Evolutionary conservation across 495 filamentous ascomycete genomes (phyloP), one percentile per base, ranked within the genome.

Genomic region (Neohortaea acidophila): DNA sequence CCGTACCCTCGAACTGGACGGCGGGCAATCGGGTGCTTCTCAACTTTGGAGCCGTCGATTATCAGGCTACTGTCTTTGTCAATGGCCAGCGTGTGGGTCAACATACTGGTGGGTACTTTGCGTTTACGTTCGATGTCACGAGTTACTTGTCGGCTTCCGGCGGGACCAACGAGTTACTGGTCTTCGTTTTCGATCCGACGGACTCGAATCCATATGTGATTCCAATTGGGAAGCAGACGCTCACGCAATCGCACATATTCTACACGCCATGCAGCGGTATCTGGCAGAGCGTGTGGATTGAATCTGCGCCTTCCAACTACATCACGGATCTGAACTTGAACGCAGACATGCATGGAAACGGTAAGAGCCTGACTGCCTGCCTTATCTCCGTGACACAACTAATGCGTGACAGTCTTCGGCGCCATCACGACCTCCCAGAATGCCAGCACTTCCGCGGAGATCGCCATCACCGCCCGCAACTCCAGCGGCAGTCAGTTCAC

Each of bases 11-110:
- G 0, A 46, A 51, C 27, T 79, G 70, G 65, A 28, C 42, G 0
- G 44, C 57, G 7, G 32, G 33, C 1, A 45, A 64, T 11, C 51
- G 53, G 0, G 57, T 77, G 3, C 37, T 77, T 36, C 60, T 81
- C n/a, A 71, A 78, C 35, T 81, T 81, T 37, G 77, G 69, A 29
- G 77, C 77, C 1, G 72, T 80, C 8, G 77, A 81, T 43, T 73
- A 79, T 43, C 66, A 78, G 45, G 70, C 76, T 0, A 73, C 69
- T 0, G 69, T 81, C 1, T 75, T 69, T 35, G 58, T 81, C 48
- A 79, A 81, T 40, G 71, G 70, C 0, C 36, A 63, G 22, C 36
- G 69, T 7, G 65, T 64, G 7, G 68, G 61, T 3, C 67, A 64
- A 36, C 60, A 81, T 33, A 60, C 60, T 11, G 76, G 77, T 18